phyloP scores from a whole-genome alignment of 495 filamentous ascomycete genomes.

The Ascodesmis nigricans region DNA sequence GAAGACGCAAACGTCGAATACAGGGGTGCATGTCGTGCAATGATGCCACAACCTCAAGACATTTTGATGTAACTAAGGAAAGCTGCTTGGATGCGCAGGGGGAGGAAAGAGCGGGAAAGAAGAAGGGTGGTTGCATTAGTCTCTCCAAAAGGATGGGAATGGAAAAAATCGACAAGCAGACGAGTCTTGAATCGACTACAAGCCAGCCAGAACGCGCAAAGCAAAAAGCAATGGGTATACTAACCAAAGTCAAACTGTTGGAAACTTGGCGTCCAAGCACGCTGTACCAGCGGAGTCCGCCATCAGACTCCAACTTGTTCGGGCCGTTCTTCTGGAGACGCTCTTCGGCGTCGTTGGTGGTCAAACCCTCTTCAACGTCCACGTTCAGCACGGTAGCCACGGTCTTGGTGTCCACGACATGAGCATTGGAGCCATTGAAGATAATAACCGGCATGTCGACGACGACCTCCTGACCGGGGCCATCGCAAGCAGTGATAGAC shows the following conservation, averaged over 20 bases:
- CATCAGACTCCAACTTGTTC: slow-evolving; percentile 31
- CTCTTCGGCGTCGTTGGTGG: slow-evolving; percentile 14
- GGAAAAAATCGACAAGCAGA: slow-evolving; percentile 4
- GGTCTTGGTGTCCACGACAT: slow-evolving; percentile 10
- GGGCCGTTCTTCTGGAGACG: slow-evolving; percentile 27
- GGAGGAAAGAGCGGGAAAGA: neutral
- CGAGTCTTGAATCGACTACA: neutral
- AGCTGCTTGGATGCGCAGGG: slow-evolving; percentile 14
- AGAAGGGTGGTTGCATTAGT: slow-evolving; percentile 16
- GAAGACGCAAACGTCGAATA: too few relatives aligned
- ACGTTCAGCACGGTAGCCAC: slow-evolving; percentile 15
- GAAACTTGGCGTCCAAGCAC: slow-evolving; percentile 35
- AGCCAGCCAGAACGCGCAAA: slow-evolving; percentile 4
- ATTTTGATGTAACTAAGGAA: too few relatives aligned
- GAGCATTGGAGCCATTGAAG: slow-evolving; percentile 14
- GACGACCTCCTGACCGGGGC: slow-evolving; percentile 1
- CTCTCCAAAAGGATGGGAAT: slow-evolving; percentile 12
- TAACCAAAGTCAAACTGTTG: slow-evolving; percentile 27
- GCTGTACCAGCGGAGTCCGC: slow-evolving; percentile 31
- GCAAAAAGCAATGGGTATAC: slow-evolving; percentile 6
- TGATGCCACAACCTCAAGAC: too few relatives aligned
- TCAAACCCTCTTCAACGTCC: slow-evolving; percentile 12
- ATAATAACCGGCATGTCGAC: slow-evolving; percentile 11
- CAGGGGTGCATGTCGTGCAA: too few relatives aligned
- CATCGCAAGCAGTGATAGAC: slow-evolving; percentile 17